Conservation (phyloP, 352 stramenopile genomes). For the Phytophthora parvispora region DNA sequence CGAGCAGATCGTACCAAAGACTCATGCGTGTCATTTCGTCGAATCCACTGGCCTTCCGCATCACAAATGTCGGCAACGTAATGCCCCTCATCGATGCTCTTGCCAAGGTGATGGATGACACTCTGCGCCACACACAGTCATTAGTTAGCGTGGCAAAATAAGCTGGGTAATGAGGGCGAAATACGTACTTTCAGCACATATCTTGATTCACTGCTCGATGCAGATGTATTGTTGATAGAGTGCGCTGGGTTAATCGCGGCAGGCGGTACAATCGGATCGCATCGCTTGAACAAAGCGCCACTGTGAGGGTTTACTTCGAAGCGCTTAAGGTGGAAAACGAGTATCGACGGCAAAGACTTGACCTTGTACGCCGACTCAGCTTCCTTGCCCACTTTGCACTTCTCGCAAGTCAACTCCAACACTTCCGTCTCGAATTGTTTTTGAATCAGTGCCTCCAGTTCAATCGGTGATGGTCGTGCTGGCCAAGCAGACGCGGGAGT, state of each 20-base stretch:
- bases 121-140: constrained; percentile 51
- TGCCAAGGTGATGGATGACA: constrained; percentile 86
- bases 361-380: constrained; percentile 70
- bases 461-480: constrained; percentile 39
- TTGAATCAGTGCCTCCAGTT: constrained; percentile 66
- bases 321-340: constrained; percentile 89
- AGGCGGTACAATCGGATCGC: constrained; percentile 80
- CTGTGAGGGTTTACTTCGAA: constrained; percentile 84
- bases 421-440: constrained; percentile 87
- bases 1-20: constrained; percentile 56
- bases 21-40: constrained; percentile 88
- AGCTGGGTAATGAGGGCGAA: background rate
- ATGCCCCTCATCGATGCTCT: constrained; percentile 85
- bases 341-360: constrained; percentile 71
- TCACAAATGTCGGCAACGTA: constrained; percentile 86
- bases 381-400: constrained; percentile 79
- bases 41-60: constrained; percentile 61
- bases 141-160: constrained; percentile 12
- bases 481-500: constrained; percentile 12
- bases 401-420: constrained; percentile 87
- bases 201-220: constrained; percentile 27
- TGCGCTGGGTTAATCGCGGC: constrained; percentile 47
- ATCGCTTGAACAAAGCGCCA: constrained; percentile 83
- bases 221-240: constrained; percentile 41
- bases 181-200: constrained; percentile 65